These are phyloP conservation scores for Daldinia caldariorum DNA, from an alignment of 495 filamentous ascomycete genomes.

Conservation along the genomic window DNA sequence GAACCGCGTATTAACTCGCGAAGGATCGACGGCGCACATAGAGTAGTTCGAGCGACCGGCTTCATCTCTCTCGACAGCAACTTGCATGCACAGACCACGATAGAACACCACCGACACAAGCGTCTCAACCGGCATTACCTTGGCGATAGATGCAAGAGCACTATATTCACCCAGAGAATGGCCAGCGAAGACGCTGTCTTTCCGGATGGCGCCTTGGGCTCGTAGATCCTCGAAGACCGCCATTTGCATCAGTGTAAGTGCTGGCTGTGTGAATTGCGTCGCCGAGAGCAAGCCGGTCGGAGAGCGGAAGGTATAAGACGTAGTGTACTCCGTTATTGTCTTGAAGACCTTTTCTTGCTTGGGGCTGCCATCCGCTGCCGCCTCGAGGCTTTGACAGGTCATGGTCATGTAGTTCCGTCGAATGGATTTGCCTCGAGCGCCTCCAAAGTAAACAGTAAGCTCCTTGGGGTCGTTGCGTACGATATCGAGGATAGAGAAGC, in stretches of 20 bases:
- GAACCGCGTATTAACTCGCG: constrained; percentile 84
- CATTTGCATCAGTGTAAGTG: constrained; percentile 90
- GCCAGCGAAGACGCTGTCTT: constrained; percentile 85
- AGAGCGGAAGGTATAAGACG: constrained; percentile 87
- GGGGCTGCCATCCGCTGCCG: constrained; percentile 77
- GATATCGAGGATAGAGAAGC: constrained; percentile 86
- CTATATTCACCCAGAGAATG: constrained; percentile 93
- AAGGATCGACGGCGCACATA: constrained; percentile 92
- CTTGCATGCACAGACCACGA: constrained; percentile 91
- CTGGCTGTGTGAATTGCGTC: constrained; percentile 92
- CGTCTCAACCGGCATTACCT: constrained; percentile 92
- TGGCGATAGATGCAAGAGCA: constrained; percentile 84
- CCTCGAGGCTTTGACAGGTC: constrained; percentile 79
- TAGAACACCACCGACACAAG: constrained; percentile 93
- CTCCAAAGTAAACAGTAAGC: constrained; percentile 89
- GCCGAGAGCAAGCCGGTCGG: constrained; percentile 86
- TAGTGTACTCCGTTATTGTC: constrained; percentile 79
- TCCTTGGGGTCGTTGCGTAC: constrained; percentile 94
- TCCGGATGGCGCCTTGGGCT: constrained; percentile 82
- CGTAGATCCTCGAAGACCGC: constrained; percentile 90
- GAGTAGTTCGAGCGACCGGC: constrained; percentile 84
- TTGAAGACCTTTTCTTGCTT: constrained; percentile 96
- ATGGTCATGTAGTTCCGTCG: constrained; percentile 92
- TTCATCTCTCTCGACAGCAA: constrained; percentile 88
- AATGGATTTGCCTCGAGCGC: constrained; percentile 85